A percentile compares a stretch with the other conserved stretches of the same genome.
phyloP scores from a whole-genome alignment of 371 early-diverging fungal species.

The Chytridium lagenaria region DNA sequence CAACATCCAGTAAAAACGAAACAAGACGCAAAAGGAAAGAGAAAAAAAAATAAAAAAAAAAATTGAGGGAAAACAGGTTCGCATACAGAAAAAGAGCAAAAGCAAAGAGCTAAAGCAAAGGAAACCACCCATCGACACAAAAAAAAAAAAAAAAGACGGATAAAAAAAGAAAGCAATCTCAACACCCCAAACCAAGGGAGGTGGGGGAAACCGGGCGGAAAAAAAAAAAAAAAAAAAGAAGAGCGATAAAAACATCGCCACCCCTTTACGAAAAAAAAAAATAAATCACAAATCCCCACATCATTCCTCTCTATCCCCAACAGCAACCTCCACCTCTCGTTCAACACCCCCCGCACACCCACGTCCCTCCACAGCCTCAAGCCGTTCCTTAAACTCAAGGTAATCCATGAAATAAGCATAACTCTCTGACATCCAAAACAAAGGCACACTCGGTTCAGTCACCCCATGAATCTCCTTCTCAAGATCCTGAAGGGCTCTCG shows the following conservation, averaged over 20 bases:
- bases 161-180: too few species aligned
- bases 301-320: too few species aligned
- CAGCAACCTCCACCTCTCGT: too few species aligned
- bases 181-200: too few species aligned
- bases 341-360: too few species aligned
- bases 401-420: conserved; percentile 46
- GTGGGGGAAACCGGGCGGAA: too few species aligned
- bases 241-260: background rate
- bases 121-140: background rate
- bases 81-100: background rate
- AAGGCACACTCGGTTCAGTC: conserved; percentile 24
- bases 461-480: conserved; percentile 35
- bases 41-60: background rate
- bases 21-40: background rate
- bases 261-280: background rate
- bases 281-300: too few species aligned
- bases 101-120: background rate
- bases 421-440: conserved; percentile 51
- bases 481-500: conserved; percentile 41
- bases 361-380: too few species aligned
- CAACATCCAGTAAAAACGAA: too few species aligned
- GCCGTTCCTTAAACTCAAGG: conserved; percentile 39
- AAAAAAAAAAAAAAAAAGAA: background rate
- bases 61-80: background rate
- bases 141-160: background rate